Conservation (phyloP, 2,329 filamentous ascomycete species). For the Colletotrichum camelliae region DNA sequence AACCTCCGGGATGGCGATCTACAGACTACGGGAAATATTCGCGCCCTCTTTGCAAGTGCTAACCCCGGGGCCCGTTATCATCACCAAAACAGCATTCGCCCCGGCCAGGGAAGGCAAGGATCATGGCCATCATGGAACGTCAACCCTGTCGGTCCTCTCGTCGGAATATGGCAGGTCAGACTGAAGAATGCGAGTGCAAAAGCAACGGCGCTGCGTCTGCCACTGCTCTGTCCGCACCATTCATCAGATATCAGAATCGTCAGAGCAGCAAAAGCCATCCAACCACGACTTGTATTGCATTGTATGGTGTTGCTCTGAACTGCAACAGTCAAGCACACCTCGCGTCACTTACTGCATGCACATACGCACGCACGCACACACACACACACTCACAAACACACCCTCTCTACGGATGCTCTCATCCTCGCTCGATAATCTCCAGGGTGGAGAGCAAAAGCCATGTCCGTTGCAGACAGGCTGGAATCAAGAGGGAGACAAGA, state of each 20-base stretch:
- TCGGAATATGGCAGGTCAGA: slow-evolving; percentile 23
- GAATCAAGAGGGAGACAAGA: not conserved
- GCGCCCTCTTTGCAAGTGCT: slow-evolving; percentile 11
- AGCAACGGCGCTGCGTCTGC: slow-evolving; percentile 9
- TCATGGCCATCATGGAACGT: slow-evolving; percentile 18
- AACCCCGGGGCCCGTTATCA: slow-evolving; percentile 16
- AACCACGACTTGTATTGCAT: not conserved
- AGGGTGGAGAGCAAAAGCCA: not conserved
- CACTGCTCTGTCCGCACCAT: not conserved
- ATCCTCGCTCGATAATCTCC: not conserved
- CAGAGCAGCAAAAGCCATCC: not conserved
- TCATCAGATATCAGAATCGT: slow-evolving; percentile 23
- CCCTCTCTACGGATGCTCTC: not conserved
- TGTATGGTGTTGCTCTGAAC: not conserved
- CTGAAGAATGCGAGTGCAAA: slow-evolving; percentile 20
- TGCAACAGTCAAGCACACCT: slow-evolving; percentile 8
- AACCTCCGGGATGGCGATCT: slow-evolving; percentile 13
- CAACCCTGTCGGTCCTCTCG: slow-evolving; percentile 20
- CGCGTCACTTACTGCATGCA: not conserved
- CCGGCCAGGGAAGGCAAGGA: slow-evolving; percentile 21
- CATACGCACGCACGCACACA: not conserved
- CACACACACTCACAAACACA: not conserved
- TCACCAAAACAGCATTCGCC: slow-evolving; percentile 18
- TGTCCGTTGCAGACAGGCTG: not conserved
- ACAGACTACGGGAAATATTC: slow-evolving; percentile 21